Conservation (phyloP, 495 filamentous ascomycete species). For the Aspergillus leporis region DNA sequence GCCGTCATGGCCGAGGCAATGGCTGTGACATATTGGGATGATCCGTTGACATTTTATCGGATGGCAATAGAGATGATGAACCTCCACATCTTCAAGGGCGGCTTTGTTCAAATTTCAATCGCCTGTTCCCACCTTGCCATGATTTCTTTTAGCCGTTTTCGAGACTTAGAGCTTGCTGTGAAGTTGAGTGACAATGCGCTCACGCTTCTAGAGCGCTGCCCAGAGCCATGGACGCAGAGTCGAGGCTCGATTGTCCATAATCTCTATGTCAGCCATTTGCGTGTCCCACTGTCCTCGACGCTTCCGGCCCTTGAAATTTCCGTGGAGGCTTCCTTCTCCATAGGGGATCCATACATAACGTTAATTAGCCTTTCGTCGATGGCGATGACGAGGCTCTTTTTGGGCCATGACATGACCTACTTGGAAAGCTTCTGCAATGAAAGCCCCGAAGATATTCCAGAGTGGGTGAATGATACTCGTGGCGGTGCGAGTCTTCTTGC, state of each 20-base stretch:
- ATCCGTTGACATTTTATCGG: slow-evolving; percentile 73
- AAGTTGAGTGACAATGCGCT: slow-evolving; percentile 65
- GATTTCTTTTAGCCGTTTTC: slow-evolving; percentile 71
- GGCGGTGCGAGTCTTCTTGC: slow-evolving; percentile 74
- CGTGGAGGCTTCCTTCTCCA: slow-evolving; percentile 67
- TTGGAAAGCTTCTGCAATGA: slow-evolving; percentile 73
- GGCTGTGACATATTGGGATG: slow-evolving; percentile 81
- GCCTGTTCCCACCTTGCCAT: slow-evolving; percentile 74
- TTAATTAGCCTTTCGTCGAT: slow-evolving; percentile 73
- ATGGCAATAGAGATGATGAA: slow-evolving; percentile 70
- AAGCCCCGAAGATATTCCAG: slow-evolving; percentile 71
- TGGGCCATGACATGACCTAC: slow-evolving; percentile 73
- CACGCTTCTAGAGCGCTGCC: slow-evolving; percentile 63
- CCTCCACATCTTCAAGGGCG: slow-evolving; percentile 62
- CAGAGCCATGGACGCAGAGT: slow-evolving; percentile 68
- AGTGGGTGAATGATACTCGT: slow-evolving; percentile 74
- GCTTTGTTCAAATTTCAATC: slow-evolving; percentile 73
- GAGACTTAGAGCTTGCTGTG: slow-evolving; percentile 66
- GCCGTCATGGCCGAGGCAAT: slow-evolving; percentile 75
- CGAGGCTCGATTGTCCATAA: slow-evolving; percentile 71
- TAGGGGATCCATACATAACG: slow-evolving; percentile 73
- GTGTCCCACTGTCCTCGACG: slow-evolving; percentile 59
- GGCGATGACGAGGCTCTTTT: slow-evolving; percentile 68
- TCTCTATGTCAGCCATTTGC: slow-evolving; percentile 73
- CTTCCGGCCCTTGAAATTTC: slow-evolving; percentile 65